Evolutionary conservation across 2,329 filamentous ascomycete species (phyloP), one percentile per base, ranked within the genome.

Genomic region (Fusarium scirpi): DNA sequence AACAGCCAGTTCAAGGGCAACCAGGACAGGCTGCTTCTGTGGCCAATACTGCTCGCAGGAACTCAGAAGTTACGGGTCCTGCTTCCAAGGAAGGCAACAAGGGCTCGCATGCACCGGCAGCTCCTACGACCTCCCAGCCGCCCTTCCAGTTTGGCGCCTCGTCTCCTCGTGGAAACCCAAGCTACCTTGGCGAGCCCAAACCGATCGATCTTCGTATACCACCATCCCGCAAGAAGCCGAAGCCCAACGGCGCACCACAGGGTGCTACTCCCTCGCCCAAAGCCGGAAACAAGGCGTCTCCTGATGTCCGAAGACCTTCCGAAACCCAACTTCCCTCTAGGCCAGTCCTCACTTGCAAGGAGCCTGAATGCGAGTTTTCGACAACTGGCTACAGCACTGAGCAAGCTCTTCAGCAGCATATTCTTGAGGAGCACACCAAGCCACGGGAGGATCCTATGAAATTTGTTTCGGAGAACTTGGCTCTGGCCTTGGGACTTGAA

Each of bases 151-250:
- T 90, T 60, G 85, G 85, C 15, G 85, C 83, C 20, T 80, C 83
- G 11, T 90, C 89, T 8, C 89, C 89, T 32, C 86, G 89, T 67
- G 89, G 88, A 15, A 85, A 87, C 60, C 89, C 89, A 3, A 83
- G 81, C 9, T 89, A 89, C 67, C 84, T 85, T 47, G 82, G 79
- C 75, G 85, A 83, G 75, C 81, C 84, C 3, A 81, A 84, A 53
- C 78, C 90, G 32, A 87, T 87, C 38, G 85, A 86, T 55, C 80
- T 91, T 40, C 84, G 86, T 54, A 79, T 90, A 24, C 89, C 89
- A 8, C 80, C 85, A 7, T 80, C 83, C 16, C 90, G 90, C 78
- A 89, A 86, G 79, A 89, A 86, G 80, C 73, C 75, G 60, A 90
- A 87, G 80, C 83, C 83, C 2, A 81, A 78, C 9, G 78, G 74